Percentiles rank a stretch among this genome's conserved stretches.
Evolutionary conservation across 129 eudicot species (phyloP).

Genomic region (Helichrysum umbraculigerum): DNA sequence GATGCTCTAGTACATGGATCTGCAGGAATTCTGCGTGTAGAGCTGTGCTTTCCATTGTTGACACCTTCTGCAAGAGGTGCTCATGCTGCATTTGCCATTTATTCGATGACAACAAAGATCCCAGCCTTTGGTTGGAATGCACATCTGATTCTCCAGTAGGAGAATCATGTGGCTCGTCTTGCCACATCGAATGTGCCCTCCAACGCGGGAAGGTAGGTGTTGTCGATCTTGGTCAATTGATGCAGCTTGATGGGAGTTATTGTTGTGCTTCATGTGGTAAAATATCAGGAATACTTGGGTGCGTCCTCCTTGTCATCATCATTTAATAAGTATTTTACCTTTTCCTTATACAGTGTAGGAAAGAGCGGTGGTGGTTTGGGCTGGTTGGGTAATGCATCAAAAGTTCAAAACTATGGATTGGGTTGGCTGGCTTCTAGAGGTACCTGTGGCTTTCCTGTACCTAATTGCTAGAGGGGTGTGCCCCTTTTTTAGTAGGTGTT

Average conservation of each 20-base stretch:
- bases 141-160: conserved; percentile 56
- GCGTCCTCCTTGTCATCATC: conserved; percentile 25
- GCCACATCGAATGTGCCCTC: conserved; percentile 92
- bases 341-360: neutral
- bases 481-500: neutral
- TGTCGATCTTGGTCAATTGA: conserved; percentile 64
- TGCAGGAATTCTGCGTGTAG: conserved; percentile 87
- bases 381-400: no score
- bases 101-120: conserved; percentile 89
- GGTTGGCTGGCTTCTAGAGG: no score
- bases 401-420: no score
- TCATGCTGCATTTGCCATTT: conserved; percentile 89
- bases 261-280: conserved; percentile 95
- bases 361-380: no score
- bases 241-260: conserved; percentile 91
- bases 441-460: no score
- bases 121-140: conserved; percentile 95
- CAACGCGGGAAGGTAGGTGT: conserved; percentile 68
- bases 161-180: conserved; percentile 79
- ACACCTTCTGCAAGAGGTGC: conserved; percentile 84
- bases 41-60: conserved; percentile 60
- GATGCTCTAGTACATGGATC: conserved; percentile 49
- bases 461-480: neutral
- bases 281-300: conserved; percentile 83
- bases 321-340: neutral